Base-by-base conservation (phyloP, 2,329 filamentous ascomycete genomes). In the Beauveria sp. region DNA sequence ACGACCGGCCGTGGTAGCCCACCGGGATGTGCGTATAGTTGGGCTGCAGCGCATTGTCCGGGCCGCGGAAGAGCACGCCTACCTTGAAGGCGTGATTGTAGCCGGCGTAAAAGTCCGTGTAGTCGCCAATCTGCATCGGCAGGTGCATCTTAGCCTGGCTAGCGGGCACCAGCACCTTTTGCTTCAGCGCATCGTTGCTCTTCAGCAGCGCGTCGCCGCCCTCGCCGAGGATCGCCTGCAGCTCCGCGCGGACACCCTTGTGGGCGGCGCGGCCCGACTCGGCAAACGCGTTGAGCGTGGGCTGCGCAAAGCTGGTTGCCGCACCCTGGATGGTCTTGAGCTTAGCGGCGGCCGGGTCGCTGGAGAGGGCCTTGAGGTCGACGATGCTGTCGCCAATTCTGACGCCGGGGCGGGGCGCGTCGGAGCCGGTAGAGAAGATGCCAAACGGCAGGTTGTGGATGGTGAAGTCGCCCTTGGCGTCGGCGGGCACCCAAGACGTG, bases 31-130 rank as follows among this genome's bases (percentile, higher is more conserved):
- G 88, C 55, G 83, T 89, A 73, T 93, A 95, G 71, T 93, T 93
- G 10, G 89, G 88, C 72, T 93, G 88, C 22, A 95, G 77, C 0
- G 89, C 89, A 66, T 91, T 90, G 18, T 83, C 81, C 0, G 87
- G 82, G 0, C 88, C 89, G 40, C 90, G 84, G 75, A 93, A 91
- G 24, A 93, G 80, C 1, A 84, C 81, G 4, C 89, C 89, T 9
- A 89, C 79, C 66, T 75, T 76, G 77, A 86, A 89, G 5, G 90
- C 90, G 73, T 95, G 90, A 69, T 93, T 88, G 68, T 88, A 76
- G 54, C 90, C 89, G 16, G 88, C 90, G 70, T 90, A 95, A 76
- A 93, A 95, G 71, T 95, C 90, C 2, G 90, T 91, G 71, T 93
- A 93, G 70, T 93, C 90, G 38, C 89, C 88, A 68, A 93, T 90